Percentiles rank a stretch among this genome's conserved stretches.
phyloP scores from a whole-genome alignment of 768 basidiomycete species.

The Leucogyrophana mollusca region DNA sequence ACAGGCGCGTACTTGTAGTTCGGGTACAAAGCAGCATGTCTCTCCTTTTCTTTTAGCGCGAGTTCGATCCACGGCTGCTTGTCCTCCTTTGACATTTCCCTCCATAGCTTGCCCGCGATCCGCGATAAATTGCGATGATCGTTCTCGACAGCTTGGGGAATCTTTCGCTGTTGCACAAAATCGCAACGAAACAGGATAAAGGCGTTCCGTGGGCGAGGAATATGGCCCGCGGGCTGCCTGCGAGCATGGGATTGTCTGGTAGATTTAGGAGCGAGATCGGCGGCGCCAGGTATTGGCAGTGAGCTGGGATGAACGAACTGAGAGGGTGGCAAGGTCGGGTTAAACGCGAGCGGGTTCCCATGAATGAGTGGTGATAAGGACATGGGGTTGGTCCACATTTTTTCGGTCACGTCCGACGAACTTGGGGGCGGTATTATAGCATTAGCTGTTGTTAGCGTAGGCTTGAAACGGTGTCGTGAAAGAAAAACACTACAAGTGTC shows the following conservation, averaged over 20 bases:
- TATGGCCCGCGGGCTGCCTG: slow-evolving; percentile 51
- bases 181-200: slow-evolving; percentile 81
- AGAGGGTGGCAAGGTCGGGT: neutral
- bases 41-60: slow-evolving; percentile 47
- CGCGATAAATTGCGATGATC: slow-evolving; percentile 71
- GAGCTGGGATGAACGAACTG: neutral
- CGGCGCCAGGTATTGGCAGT: slow-evolving; percentile 7
- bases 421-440: too few relatives aligned
- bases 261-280: slow-evolving; percentile 4
- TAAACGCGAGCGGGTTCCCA: too few relatives aligned
- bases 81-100: slow-evolving; percentile 45
- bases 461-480: slow-evolving; percentile 15
- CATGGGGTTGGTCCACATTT: neutral
- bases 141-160: slow-evolving; percentile 52
- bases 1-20: slow-evolving; percentile 41
- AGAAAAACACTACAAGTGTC: slow-evolving; percentile 28
- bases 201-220: slow-evolving; percentile 73
- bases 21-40: slow-evolving; percentile 40
- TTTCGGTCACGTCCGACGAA: too few relatives aligned
- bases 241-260: slow-evolving; percentile 47
- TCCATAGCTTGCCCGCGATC: slow-evolving; percentile 68
- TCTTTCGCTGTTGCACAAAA: slow-evolving; percentile 61
- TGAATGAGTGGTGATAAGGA: neutral
- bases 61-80: slow-evolving; percentile 50
- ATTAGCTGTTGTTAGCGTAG: neutral